Evolutionary conservation across 75 land plant species (phyloP), one percentile per base, ranked within the genome.

Genomic region (Selaginella moellendorffii): DNA sequence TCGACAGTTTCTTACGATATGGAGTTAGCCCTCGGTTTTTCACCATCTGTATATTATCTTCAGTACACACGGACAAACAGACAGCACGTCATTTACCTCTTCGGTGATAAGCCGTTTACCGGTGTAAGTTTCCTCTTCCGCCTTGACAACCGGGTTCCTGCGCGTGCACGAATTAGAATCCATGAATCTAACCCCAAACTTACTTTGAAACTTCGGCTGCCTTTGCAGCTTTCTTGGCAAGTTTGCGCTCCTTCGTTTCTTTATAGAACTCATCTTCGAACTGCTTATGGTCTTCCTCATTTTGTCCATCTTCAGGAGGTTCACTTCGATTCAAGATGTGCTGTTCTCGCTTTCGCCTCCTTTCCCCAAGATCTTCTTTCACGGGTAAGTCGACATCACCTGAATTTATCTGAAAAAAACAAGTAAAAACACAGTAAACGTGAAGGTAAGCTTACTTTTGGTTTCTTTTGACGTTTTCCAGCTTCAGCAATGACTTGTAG

Each of bases 11-110:
- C 79, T 89, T 93, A 30, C 99, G 77, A 29, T 66, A 14, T 5
- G 85, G 96, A n/a, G 99, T 93, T 2, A 93, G 70, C 22, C 99
- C 99, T 71, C 79, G 77, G 61, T 93, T 93, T 76, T 85, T 93
- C 79, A 85, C 96, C 79, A 93, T 93, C 99, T 89, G 86, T 2
- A 31, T 28, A 24, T 24, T n/a, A n/a, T n/a, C n/a, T n/a, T n/a
- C n/a, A n/a, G n/a, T n/a, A n/a, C n/a, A n/a, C n/a, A n/a, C n/a
- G n/a, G n/a, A n/a, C n/a, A n/a, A n/a, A n/a, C n/a, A n/a, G n/a
- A n/a, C n/a, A n/a, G n/a, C n/a, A n/a, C n/a, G n/a, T n/a, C 1
- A 60, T 70, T 64, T 23, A 88, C 97, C 89, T 87, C 84, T 66
- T 74, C 65, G 19, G 82, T 74, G 25, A 92, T 92, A 18, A 78